Evolutionary conservation across 352 stramenopile genomes (phyloP).

Genomic region (Phytophthora sp.): DNA sequence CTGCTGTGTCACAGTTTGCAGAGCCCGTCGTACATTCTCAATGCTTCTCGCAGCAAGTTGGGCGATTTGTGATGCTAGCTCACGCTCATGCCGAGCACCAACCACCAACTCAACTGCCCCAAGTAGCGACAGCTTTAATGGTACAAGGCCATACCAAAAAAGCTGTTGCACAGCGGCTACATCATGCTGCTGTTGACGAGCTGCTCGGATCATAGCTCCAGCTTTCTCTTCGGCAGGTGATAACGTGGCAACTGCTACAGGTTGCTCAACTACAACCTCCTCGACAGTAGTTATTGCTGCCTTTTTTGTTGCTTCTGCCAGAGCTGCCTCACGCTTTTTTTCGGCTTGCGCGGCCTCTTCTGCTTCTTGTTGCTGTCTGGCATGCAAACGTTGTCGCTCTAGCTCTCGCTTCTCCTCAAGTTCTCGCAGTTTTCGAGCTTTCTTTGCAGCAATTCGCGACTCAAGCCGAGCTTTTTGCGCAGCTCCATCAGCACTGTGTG

Average conservation of each 20-base stretch:
- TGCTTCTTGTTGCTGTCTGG: slow-evolving; percentile 51
- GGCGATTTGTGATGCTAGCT: slow-evolving; percentile 43
- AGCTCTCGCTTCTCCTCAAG: slow-evolving; percentile 71
- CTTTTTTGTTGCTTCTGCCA: slow-evolving; percentile 27
- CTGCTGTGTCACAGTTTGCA: slow-evolving; percentile 51
- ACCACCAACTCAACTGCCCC: slow-evolving; percentile 64
- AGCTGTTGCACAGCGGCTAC: slow-evolving; percentile 63
- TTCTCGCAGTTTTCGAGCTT: slow-evolving; percentile 76
- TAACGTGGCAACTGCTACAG: background rate
- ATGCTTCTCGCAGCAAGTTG: slow-evolving; percentile 31
- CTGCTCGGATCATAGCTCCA: slow-evolving; percentile 6
- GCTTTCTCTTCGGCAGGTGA: slow-evolving; percentile 21
- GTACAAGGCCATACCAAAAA: slow-evolving; percentile 53
- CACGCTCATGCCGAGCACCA: slow-evolving; percentile 55
- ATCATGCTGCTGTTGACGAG: slow-evolving; percentile 51
- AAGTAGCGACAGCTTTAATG: slow-evolving; percentile 57
- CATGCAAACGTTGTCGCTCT: slow-evolving; percentile 53
- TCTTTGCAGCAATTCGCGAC: slow-evolving; percentile 74
- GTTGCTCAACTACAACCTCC: background rate
- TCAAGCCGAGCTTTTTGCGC: slow-evolving; percentile 78
- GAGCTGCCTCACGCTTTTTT: slow-evolving; percentile 27
- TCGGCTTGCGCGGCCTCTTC: slow-evolving; percentile 42
- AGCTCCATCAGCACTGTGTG: slow-evolving; percentile 58
- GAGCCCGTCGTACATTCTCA: slow-evolving; percentile 25
- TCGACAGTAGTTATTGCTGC: background rate